phyloP scores from a whole-genome alignment of 148 eudicot species.

The Fagopyrum tataricum region DNA sequence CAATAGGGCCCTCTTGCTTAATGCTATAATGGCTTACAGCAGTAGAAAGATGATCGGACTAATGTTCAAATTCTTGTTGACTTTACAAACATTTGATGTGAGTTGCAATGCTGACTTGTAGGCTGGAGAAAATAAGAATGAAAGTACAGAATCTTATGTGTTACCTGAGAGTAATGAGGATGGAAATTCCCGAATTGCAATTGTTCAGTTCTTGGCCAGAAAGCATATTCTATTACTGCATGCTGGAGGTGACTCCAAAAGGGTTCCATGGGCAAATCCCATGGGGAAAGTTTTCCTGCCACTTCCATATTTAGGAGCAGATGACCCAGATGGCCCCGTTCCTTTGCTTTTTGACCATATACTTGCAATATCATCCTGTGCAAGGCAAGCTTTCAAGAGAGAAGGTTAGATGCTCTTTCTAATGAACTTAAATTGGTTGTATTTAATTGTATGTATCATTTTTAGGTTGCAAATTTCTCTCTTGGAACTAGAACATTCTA shows the following conservation, averaged over 20 bases:
- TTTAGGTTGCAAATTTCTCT: background rate
- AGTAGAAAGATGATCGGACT: background rate
- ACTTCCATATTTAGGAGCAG: slow-evolving; percentile 91
- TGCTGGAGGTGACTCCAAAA: slow-evolving; percentile 99
- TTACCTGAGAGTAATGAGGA: slow-evolving; percentile 27
- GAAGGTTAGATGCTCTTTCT: slow-evolving; percentile 55
- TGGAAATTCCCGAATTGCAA: slow-evolving; percentile 27
- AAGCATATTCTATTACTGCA: slow-evolving; percentile 85
- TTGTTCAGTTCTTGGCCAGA: slow-evolving; percentile 46
- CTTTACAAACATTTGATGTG: background rate
- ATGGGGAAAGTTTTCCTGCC: slow-evolving; percentile 99
- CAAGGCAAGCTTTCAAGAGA: slow-evolving; percentile 86
- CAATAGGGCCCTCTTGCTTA: background rate
- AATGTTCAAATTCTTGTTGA: background rate
- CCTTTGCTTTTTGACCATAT: slow-evolving; percentile 98
- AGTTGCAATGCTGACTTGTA: slow-evolving; percentile 22
- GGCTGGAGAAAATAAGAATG: slow-evolving; percentile 32
- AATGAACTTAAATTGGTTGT: slow-evolving; percentile 10
- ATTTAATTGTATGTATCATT: background rate
- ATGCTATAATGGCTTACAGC: slow-evolving; percentile 2
- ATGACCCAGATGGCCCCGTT: slow-evolving; percentile 95
- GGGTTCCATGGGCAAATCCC: slow-evolving; percentile 99
- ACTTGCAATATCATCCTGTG: slow-evolving; percentile 93
- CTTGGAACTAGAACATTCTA: background rate
- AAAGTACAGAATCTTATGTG: slow-evolving; percentile 22